Evolutionary conservation across 2,329 filamentous ascomycete species (phyloP), one percentile per base, ranked within the genome.

Genomic region (Lecanicillium sp.): DNA sequence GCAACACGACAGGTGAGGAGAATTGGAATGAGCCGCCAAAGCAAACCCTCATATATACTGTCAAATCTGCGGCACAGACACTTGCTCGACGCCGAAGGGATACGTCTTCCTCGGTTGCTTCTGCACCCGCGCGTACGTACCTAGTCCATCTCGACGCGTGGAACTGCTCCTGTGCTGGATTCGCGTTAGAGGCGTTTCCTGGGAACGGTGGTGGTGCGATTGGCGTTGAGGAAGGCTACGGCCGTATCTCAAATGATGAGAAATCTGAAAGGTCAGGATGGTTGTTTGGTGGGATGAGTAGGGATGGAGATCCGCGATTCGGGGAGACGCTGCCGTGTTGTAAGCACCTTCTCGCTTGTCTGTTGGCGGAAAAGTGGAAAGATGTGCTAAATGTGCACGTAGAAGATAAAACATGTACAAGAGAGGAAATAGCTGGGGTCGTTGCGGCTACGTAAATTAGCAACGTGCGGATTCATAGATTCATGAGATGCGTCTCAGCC

Each of bases 131-230:
- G 16, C 48, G 46, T 29, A 46, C 51, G 36, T 94, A 95, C 60
- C 68, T 85, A 49, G 84, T 96, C 13, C 75, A 80, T 9, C 70
- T 89, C 2, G 50, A 58, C 1, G 77, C 82, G 2, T 96, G 92
- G 92, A 88, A 83, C 58, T 98, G 92, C 60, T 85, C 78, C 1
- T 98, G 92, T 64, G 83, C 88, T 4, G 80, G 79, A 2, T 96
- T 96, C 58, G 73, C 82, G 0, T 80, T 94, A 45, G 69, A 80
- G 15, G 75, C 81, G 3, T 89, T 88, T 49, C 68, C 51, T 16
- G 43, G 34, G n/a, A 42, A 44, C 34, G 33, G 45, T 17, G 12
- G 12, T 13, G 44, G 18, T 9, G 37, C 13, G n/a, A 29, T 15
- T 34, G 33, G 31, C 19, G 16, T 14, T 5, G 13, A 11, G n/a